phyloP scores from a whole-genome alignment of 2,329 filamentous ascomycete species.

The Alternaria gaisen region DNA sequence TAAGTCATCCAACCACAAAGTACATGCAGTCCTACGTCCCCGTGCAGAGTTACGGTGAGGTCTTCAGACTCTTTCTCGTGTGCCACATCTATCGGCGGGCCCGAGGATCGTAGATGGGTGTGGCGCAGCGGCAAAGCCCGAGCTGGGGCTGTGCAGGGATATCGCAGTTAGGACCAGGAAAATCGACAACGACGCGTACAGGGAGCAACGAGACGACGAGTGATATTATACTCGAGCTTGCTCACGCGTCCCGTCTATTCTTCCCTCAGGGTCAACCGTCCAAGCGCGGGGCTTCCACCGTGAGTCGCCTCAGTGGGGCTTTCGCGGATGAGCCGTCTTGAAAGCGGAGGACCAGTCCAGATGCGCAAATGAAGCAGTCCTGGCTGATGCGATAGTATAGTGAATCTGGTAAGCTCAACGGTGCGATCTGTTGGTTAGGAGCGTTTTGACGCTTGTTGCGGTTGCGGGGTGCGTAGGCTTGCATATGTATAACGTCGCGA shows the following conservation, averaged over 20 bases:
- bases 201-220: slow-evolving; percentile 32
- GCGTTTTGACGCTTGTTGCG: slow-evolving; percentile 34
- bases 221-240: slow-evolving; percentile 40
- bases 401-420: slow-evolving; percentile 21
- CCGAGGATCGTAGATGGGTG: slow-evolving; percentile 34
- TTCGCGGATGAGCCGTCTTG: slow-evolving; percentile 36
- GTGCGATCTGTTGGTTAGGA: slow-evolving; percentile 39
- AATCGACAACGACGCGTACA: slow-evolving; percentile 39
- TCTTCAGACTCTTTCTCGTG: slow-evolving; percentile 30
- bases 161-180: slow-evolving; percentile 27
- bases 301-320: slow-evolving; percentile 44
- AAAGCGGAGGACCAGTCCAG: slow-evolving; percentile 32
- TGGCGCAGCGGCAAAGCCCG: slow-evolving; percentile 43
- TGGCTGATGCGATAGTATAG: slow-evolving; percentile 26
- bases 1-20: slow-evolving; percentile 40
- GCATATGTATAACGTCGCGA: slow-evolving; percentile 46
- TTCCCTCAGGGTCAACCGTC: slow-evolving; percentile 36
- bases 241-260: slow-evolving; percentile 39
- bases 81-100: slow-evolving; percentile 40
- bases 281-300: slow-evolving; percentile 42
- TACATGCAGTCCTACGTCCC: slow-evolving; percentile 37
- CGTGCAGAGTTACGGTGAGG: slow-evolving; percentile 43
- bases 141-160: slow-evolving; percentile 46
- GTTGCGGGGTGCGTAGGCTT: slow-evolving; percentile 37
- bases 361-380: slow-evolving; percentile 28